phyloP scores from a whole-genome alignment of 306 rosid species.

The Quercus bicolor region DNA sequence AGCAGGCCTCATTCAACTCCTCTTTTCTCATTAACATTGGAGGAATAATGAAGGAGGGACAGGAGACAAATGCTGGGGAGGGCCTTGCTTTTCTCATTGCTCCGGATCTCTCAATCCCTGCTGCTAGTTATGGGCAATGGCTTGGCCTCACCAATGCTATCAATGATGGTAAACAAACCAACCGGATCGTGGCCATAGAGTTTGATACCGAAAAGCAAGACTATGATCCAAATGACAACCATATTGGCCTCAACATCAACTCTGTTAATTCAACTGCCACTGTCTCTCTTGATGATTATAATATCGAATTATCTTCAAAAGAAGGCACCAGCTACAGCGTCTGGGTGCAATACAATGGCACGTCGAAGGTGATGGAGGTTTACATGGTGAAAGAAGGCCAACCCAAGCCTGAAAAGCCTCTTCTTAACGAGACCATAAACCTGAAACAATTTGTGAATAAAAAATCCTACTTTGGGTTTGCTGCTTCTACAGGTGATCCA shows the following conservation, averaged over 20 bases:
- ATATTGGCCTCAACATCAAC: constrained; percentile 46
- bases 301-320: constrained; percentile 25
- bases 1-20: constrained; percentile 49
- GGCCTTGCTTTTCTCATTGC: constrained; percentile 49
- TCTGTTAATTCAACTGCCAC: constrained; percentile 27
- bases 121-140: constrained; percentile 38
- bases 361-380: constrained; percentile 33
- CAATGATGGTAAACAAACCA: constrained; percentile 18
- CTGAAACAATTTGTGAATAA: constrained; percentile 21
- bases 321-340: background rate
- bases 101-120: constrained; percentile 23
- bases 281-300: constrained; percentile 9
- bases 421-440: constrained; percentile 29
- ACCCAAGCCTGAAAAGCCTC: constrained; percentile 22
- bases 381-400: constrained; percentile 25
- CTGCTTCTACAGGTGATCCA: constrained; percentile 41
- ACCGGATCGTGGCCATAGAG: constrained; percentile 41
- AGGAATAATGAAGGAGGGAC: too few relatives aligned
- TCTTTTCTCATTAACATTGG: constrained; percentile 33
- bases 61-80: constrained; percentile 34
- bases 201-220: constrained; percentile 43
- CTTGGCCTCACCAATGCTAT: constrained; percentile 43
- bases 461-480: constrained; percentile 39
- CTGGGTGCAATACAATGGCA: constrained; percentile 39
- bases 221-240: constrained; percentile 34